These are phyloP conservation scores for Coemansia sp. DNA, from an alignment of 371 early-diverging fungal genomes.

Conservation along the genomic window DNA sequence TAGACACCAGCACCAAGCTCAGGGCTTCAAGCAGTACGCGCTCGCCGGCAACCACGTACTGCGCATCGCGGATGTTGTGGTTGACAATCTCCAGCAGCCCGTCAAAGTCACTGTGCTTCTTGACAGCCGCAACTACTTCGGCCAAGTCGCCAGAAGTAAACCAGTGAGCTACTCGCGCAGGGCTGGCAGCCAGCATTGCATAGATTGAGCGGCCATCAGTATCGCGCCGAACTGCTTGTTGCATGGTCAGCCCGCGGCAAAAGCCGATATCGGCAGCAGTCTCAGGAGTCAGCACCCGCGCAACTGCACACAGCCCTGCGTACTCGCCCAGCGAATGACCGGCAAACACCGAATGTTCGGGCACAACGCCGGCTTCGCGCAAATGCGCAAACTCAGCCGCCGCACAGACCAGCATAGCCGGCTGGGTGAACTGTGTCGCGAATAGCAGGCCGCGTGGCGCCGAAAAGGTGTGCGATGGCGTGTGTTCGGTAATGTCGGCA, in stretches of 20 bases:
- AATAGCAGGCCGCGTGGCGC: slow-evolving; percentile 88
- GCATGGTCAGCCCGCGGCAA: slow-evolving; percentile 98
- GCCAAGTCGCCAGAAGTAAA: slow-evolving; percentile 80
- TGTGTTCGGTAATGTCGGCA: slow-evolving; percentile 80
- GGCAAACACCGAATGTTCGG: slow-evolving; percentile 83
- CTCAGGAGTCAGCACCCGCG: slow-evolving; percentile 81
- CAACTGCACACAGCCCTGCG: slow-evolving; percentile 86
- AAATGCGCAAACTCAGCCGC: slow-evolving; percentile 92
- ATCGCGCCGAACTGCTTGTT: slow-evolving; percentile 89
- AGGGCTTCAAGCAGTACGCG: slow-evolving; percentile 77
- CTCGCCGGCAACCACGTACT: slow-evolving; percentile 95
- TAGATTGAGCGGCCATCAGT: slow-evolving; percentile 81
- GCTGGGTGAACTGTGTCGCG: slow-evolving; percentile 96
- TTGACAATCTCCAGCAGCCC: slow-evolving; percentile 94
- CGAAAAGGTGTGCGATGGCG: slow-evolving; percentile 82
- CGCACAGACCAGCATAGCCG: slow-evolving; percentile 89
- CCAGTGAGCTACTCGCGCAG: slow-evolving; percentile 72
- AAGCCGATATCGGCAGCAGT: slow-evolving; percentile 89
- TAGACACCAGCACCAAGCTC: slow-evolving; percentile 70
- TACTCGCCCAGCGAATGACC: slow-evolving; percentile 98
- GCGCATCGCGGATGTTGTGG: slow-evolving; percentile 95
- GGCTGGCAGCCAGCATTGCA: slow-evolving; percentile 95
- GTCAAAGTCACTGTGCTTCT: slow-evolving; percentile 62
- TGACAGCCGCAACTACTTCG: slow-evolving; percentile 77
- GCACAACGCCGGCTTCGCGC: slow-evolving; percentile 83